These are phyloP conservation scores for Aspergillus asperescens DNA, from an alignment of 495 filamentous ascomycete species.

Conservation along the genomic window DNA sequence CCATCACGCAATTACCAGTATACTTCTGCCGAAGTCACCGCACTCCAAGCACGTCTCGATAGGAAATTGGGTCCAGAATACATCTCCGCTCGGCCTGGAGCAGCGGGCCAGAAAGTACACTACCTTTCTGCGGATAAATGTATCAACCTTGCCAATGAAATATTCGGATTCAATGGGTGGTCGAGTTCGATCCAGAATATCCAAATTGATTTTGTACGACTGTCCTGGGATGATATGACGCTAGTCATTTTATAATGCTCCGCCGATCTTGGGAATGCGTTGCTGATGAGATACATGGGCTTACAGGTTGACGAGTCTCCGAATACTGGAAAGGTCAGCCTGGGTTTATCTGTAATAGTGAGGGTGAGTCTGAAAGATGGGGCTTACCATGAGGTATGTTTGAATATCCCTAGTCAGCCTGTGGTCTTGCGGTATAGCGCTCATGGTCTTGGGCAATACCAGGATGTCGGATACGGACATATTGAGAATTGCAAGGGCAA, in stretches of 20 bases:
- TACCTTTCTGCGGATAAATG: slow-evolving; percentile 91
- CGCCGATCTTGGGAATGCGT: slow-evolving; percentile 12
- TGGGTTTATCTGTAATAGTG: slow-evolving; percentile 84
- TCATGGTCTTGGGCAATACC: not conserved
- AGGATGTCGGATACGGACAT: slow-evolving; percentile 92
- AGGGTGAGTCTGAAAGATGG: slow-evolving; percentile 86
- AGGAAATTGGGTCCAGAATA: slow-evolving; percentile 97
- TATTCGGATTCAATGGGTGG: slow-evolving; percentile 99
- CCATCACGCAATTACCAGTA: slow-evolving; percentile 66
- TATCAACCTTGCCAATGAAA: slow-evolving; percentile 93
- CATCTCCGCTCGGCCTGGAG: slow-evolving; percentile 76
- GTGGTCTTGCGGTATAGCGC: not conserved
- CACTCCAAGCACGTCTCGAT: slow-evolving; percentile 76
- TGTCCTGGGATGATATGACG: not conserved
- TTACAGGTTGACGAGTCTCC: slow-evolving; percentile 58
- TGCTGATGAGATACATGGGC: slow-evolving; percentile 11
- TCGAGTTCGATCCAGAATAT: slow-evolving; percentile 83
- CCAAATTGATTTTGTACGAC: slow-evolving; percentile 78
- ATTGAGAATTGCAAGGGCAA: slow-evolving; percentile 95
- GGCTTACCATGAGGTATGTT: slow-evolving; percentile 76
- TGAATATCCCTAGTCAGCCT: not conserved
- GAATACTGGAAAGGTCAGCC: slow-evolving; percentile 60
- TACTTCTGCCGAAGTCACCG: slow-evolving; percentile 85
- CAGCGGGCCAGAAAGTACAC: slow-evolving; percentile 76
- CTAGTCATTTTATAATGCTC: not conserved